Percentiles rank a stretch among this genome's conserved stretches.
phyloP scores from a whole-genome alignment of 192 early-diverging fungal species.

The Coemansia sp. region DNA sequence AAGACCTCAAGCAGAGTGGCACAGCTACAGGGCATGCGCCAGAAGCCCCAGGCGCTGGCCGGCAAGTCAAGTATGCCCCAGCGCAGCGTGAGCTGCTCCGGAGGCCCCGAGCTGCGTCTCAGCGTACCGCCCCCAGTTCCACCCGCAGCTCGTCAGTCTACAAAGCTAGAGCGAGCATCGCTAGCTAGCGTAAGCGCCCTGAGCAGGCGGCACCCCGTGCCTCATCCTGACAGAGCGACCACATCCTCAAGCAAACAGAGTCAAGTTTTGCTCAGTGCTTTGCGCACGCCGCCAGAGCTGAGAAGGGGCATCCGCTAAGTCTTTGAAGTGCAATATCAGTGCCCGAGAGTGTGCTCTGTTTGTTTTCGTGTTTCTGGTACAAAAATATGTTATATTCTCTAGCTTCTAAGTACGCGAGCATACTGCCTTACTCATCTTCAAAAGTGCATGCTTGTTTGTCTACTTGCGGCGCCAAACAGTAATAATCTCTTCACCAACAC shows the following conservation, averaged over 20 bases:
- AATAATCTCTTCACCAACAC: conserved; percentile 60
- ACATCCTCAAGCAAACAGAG: neutral
- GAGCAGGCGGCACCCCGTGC: too few relatives aligned
- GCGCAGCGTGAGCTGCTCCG: too few relatives aligned
- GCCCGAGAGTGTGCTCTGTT: too few relatives aligned
- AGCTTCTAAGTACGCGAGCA: too few relatives aligned
- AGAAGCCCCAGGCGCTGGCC: neutral
- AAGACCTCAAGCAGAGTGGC: neutral
- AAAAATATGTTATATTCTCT: conserved; percentile 31
- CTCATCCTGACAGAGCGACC: neutral
- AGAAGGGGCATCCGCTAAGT: conserved; percentile 19
- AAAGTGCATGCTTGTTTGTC: too few relatives aligned
- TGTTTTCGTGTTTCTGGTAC: neutral
- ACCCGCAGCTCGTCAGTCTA: neutral
- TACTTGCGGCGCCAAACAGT: conserved; percentile 59
- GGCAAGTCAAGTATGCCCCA: too few relatives aligned
- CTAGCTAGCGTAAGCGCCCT: too few relatives aligned
- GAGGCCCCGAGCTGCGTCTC: neutral
- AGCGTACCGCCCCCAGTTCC: neutral
- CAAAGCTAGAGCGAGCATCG: neutral
- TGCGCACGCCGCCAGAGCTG: conserved; percentile 23
- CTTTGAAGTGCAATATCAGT: too few relatives aligned
- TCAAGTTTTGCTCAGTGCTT: neutral
- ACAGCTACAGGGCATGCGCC: neutral
- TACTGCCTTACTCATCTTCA: too few relatives aligned